Evolutionary conservation across 2,329 filamentous ascomycete genomes (phyloP).

Genomic region (Didymella pomorum): DNA sequence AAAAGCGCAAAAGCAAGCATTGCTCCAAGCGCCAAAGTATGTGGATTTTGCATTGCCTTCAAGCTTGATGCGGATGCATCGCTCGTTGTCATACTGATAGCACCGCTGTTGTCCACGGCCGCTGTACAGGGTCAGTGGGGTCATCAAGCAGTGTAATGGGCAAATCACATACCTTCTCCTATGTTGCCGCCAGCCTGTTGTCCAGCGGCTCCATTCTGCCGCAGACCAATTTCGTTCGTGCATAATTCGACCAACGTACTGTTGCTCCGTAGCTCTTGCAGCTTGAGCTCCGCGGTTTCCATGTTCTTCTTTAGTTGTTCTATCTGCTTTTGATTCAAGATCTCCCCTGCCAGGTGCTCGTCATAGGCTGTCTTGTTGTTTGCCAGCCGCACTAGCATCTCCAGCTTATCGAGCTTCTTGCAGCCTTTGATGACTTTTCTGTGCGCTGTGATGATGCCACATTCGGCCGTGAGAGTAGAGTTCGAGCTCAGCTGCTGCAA

Average conservation of each 20-base stretch:
- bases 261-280: constrained; percentile 35
- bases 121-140: constrained; percentile 16
- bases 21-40: background rate
- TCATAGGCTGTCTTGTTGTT: constrained; percentile 33
- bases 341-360: constrained; percentile 23
- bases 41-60: background rate
- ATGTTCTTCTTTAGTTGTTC: constrained; percentile 35
- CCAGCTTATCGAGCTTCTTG: constrained; percentile 30
- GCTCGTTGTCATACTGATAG: constrained; percentile 20
- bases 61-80: background rate
- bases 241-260: constrained; percentile 39
- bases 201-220: constrained; percentile 9
- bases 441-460: constrained; percentile 35
- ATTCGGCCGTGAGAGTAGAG: constrained; percentile 35
- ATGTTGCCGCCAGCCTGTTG: constrained; percentile 21
- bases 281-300: constrained; percentile 36
- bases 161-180: constrained; percentile 8
- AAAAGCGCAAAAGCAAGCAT: background rate
- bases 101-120: constrained; percentile 22
- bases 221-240: background rate
- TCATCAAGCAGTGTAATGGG: background rate
- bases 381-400: constrained; percentile 30
- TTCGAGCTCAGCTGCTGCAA: constrained; percentile 36
- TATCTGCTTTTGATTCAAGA: constrained; percentile 34
- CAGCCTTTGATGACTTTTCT: constrained; percentile 31